Conservation (phyloP, 2,329 filamentous ascomycete genomes). For the Fusarium denticulatum region DNA sequence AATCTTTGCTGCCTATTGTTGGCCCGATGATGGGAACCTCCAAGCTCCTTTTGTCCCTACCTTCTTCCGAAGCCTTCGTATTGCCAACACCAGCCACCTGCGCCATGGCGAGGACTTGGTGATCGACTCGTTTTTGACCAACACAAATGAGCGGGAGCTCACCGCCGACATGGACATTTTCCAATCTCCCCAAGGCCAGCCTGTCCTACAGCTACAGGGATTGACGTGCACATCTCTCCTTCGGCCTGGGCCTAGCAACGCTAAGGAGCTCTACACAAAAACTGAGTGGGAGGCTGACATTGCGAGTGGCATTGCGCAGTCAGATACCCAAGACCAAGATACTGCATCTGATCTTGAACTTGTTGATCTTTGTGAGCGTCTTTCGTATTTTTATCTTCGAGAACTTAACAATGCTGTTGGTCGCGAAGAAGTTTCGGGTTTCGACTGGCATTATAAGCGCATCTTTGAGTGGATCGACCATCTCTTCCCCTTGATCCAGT, state of each 20-base stretch:
- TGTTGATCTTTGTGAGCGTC: neutral
- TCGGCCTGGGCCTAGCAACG: neutral
- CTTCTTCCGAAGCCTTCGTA: constrained; percentile 1
- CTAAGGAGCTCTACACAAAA: neutral
- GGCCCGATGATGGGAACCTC: constrained; percentile 48
- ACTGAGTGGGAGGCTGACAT: constrained; percentile 5
- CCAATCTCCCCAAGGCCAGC: neutral
- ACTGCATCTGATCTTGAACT: constrained; percentile 1
- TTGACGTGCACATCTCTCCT: constrained; percentile 2
- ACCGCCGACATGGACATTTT: constrained; percentile 1
- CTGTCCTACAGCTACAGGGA: neutral
- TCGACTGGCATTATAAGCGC: neutral
- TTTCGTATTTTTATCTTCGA: constrained; percentile 1
- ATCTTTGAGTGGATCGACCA: constrained; percentile 2
- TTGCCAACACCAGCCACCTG: neutral
- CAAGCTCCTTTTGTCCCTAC: constrained; percentile 44
- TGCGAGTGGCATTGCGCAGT: neutral
- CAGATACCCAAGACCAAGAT: neutral
- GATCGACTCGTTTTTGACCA: neutral
- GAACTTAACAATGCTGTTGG: neutral
- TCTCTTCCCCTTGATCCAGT: neutral
- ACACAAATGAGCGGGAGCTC: neutral
- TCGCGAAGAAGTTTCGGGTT: neutral
- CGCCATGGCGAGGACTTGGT: neutral
- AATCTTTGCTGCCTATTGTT: constrained; percentile 46